Conservation (phyloP, 2,329 filamentous ascomycete species). For the Alternaria tenuissima region DNA sequence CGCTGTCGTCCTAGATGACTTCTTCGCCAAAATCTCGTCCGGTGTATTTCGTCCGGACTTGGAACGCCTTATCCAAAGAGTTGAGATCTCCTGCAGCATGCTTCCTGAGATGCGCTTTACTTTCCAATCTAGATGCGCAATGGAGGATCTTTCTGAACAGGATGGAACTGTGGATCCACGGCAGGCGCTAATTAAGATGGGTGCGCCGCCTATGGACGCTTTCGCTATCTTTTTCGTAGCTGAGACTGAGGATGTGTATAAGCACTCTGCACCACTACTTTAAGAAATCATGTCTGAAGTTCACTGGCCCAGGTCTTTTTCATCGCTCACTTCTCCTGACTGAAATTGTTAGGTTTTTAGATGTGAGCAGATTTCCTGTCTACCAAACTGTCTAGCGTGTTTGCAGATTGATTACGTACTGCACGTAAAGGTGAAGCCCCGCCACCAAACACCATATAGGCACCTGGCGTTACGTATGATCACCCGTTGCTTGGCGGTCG, state of each 20-base stretch:
- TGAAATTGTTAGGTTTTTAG: background rate
- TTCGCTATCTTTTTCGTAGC: background rate
- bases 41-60: background rate
- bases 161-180: background rate
- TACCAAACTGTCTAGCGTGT: background rate
- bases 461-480: background rate
- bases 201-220: background rate
- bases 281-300: background rate
- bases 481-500: background rate
- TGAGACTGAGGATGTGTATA: background rate
- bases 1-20: background rate
- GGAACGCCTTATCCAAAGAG: background rate
- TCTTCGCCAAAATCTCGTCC: background rate
- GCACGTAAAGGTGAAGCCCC: constrained; percentile 1
- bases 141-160: background rate
- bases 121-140: background rate
- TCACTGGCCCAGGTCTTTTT: background rate
- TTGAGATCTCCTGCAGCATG: background rate
- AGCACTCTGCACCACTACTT: background rate
- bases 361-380: background rate
- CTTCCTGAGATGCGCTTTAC: background rate
- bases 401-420: background rate
- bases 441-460: background rate
- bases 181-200: background rate
- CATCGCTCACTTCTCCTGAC: background rate